These are phyloP conservation scores for Moesziomyces sp. DNA, from an alignment of 1,284 basidiomycete species.

Conservation along the genomic window DNA sequence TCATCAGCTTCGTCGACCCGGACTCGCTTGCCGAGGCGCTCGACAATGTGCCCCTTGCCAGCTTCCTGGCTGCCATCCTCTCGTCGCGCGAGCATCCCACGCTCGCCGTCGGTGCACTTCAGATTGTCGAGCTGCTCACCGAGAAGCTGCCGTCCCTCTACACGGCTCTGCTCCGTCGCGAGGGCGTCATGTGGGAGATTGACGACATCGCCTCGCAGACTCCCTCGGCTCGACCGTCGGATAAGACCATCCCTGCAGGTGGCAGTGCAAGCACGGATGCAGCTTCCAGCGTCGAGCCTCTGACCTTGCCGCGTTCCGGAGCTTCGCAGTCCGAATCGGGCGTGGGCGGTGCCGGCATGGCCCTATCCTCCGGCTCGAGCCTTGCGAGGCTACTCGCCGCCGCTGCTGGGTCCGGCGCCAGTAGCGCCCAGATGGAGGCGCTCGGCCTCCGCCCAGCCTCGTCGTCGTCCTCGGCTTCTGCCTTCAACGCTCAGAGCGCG, in stretches of 20 bases:
- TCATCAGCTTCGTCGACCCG: slow-evolving; percentile 60
- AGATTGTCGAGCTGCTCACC: slow-evolving; percentile 65
- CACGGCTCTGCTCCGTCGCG: slow-evolving; percentile 55
- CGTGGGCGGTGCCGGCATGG: slow-evolving; percentile 12
- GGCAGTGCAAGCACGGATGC: slow-evolving; percentile 78
- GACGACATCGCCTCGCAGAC: slow-evolving; percentile 58
- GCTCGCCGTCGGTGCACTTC: slow-evolving; percentile 58
- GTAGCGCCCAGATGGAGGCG: slow-evolving; percentile 16
- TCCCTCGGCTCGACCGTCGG: slow-evolving; percentile 77
- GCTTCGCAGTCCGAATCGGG: slow-evolving; percentile 9
- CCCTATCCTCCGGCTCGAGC: slow-evolving; percentile 21
- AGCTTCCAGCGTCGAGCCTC: slow-evolving; percentile 14
- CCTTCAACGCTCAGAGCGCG: slow-evolving; percentile 32
- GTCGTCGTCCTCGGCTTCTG: slow-evolving; percentile 14
- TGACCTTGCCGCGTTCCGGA: slow-evolving; percentile 26
- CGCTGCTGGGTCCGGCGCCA: slow-evolving; percentile 21
- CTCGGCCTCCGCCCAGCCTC: slow-evolving; percentile 20
- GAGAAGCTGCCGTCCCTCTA: slow-evolving; percentile 59
- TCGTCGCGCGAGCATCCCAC: slow-evolving; percentile 56
- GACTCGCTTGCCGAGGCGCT: slow-evolving; percentile 53
- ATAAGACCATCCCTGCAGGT: slow-evolving; percentile 78
- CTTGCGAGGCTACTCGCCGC: slow-evolving; percentile 44
- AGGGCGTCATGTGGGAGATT: slow-evolving; percentile 65
- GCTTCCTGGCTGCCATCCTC: slow-evolving; percentile 62
- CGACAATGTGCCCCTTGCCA: slow-evolving; percentile 62